Conservation (phyloP, 768 basidiomycete species). For the Rubroboletus satanas region DNA sequence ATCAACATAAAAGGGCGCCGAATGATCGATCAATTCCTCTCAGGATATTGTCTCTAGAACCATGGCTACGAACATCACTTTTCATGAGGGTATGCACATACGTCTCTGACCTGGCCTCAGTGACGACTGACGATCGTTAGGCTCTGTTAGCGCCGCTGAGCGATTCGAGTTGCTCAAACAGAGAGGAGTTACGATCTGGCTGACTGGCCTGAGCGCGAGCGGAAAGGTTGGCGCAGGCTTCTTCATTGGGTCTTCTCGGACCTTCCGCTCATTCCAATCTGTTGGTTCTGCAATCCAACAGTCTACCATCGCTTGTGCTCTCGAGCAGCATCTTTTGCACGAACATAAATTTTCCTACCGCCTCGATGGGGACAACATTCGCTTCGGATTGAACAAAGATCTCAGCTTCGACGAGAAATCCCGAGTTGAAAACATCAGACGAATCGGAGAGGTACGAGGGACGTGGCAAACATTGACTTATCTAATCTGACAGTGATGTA, state of each 20-base stretch:
- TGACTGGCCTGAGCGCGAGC: conserved; percentile 93
- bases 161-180: conserved; percentile 68
- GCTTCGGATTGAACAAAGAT: conserved; percentile 96
- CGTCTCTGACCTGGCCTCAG: neutral
- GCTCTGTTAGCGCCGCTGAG: conserved; percentile 67
- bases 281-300: conserved; percentile 28
- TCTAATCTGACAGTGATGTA: conserved; percentile 9
- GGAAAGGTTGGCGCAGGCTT: conserved; percentile 64
- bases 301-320: conserved; percentile 96
- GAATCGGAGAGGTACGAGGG: conserved; percentile 83
- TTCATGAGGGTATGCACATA: conserved; percentile 53
- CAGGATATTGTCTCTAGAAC: neutral
- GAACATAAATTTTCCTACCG: conserved; percentile 83
- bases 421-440: conserved; percentile 91
- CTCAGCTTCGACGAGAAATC: conserved; percentile 91
- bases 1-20: conserved; percentile 11
- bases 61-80: conserved; percentile 56
- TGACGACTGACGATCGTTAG: conserved; percentile 35
- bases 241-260: neutral
- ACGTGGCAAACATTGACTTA: neutral
- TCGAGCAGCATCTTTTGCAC: conserved; percentile 93
- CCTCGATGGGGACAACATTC: conserved; percentile 93
- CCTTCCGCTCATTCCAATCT: neutral
- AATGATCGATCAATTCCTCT: neutral
- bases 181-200: conserved; percentile 90